phyloP scores from a whole-genome alignment of 2,329 filamentous ascomycete genomes.

The Pseudocercospora eumusae region DNA sequence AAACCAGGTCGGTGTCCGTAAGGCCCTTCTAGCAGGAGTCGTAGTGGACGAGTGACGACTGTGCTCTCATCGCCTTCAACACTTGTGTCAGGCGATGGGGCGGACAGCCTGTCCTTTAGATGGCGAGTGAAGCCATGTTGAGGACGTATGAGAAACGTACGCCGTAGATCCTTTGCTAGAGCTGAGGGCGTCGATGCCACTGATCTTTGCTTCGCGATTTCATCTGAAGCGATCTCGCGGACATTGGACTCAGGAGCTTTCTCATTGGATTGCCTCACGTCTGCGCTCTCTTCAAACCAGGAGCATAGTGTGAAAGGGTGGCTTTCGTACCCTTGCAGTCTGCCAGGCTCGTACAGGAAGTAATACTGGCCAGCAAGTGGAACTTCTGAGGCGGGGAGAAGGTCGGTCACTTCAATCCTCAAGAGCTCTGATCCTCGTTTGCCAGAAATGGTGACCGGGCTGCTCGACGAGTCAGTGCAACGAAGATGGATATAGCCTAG shows the following conservation, averaged over 20 bases:
- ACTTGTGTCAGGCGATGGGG: constrained; percentile 25
- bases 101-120: constrained; percentile 37
- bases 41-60: constrained; percentile 33
- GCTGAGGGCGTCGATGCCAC: neutral
- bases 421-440: neutral
- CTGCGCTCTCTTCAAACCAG: neutral
- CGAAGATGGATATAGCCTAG: neutral
- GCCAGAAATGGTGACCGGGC: neutral
- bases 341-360: constrained; percentile 46
- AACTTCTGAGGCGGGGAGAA: neutral
- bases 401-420: neutral
- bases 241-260: neutral
- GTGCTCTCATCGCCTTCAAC: neutral
- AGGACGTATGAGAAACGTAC: constrained; percentile 54
- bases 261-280: neutral
- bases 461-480: neutral
- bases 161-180: constrained; percentile 4
- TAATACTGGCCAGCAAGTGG: neutral
- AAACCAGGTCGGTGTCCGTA: constrained; percentile 45
- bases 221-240: neutral
- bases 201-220: neutral
- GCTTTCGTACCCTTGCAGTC: constrained; percentile 52
- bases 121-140: constrained; percentile 54
- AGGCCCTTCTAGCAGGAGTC: constrained; percentile 53
- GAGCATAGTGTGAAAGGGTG: constrained; percentile 48